Evolutionary conservation across 2,329 filamentous ascomycete genomes (phyloP).

Genomic region (Phyllosticta ampelicida): DNA sequence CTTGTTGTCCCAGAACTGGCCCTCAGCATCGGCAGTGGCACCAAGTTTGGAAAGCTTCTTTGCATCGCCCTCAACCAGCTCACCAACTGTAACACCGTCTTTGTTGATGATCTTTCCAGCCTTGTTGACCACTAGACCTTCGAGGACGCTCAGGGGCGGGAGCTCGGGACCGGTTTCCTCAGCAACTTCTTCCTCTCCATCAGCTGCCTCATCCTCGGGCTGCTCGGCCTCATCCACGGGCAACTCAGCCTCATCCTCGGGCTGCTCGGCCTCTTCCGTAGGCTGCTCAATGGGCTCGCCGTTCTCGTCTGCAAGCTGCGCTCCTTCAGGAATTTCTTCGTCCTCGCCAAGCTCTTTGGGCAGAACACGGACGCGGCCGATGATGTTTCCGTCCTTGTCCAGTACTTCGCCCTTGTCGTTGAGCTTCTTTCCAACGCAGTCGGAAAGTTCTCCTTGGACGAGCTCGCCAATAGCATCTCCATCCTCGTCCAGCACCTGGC

Average conservation of each 20-base stretch:
- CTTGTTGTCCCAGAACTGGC: constrained; percentile 45
- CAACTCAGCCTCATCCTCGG: no score
- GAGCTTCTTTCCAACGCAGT: constrained; percentile 55
- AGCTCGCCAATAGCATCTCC: constrained; percentile 45
- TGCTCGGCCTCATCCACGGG: constrained; percentile 19
- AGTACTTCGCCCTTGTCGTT: constrained; percentile 55
- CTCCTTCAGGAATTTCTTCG: constrained; percentile 4
- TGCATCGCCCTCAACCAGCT: constrained; percentile 40
- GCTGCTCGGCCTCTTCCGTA: constrained; percentile 3
- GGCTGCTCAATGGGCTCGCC: constrained; percentile 24
- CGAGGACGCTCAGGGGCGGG: constrained; percentile 39
- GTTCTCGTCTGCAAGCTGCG: constrained; percentile 20
- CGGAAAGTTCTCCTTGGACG: constrained; percentile 46
- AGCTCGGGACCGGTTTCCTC: constrained; percentile 26
- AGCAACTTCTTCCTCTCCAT: constrained; percentile 20
- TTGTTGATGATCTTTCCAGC: constrained; percentile 39
- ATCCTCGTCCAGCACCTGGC: constrained; percentile 41
- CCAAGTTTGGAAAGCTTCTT: constrained; percentile 44
- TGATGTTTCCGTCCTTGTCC: constrained; percentile 52
- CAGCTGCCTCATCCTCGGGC: constrained; percentile 23
- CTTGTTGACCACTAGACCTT: constrained; percentile 41
- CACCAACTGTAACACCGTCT: constrained; percentile 37
- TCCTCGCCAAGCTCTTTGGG: constrained; percentile 29
- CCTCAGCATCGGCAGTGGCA: constrained; percentile 34
- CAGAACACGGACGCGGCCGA: constrained; percentile 49